Percentiles rank a stretch among this genome's conserved stretches.
Conservation (phyloP, 768 basidiomycete genomes). For the Phallus indusiatus region DNA sequence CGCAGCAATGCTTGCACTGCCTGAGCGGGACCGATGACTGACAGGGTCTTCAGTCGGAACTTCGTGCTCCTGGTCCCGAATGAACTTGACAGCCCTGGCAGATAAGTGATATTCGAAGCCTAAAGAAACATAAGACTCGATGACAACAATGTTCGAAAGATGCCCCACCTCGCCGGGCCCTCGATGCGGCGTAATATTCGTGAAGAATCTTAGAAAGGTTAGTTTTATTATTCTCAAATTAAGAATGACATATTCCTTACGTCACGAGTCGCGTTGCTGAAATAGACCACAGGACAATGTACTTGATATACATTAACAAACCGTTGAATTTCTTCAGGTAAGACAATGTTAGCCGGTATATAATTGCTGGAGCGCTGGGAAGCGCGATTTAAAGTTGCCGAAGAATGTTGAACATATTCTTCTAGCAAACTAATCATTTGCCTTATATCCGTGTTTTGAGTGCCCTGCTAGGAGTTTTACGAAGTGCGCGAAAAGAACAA, state of each 20-base stretch:
- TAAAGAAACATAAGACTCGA: conserved; percentile 58
- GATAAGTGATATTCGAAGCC: conserved; percentile 88
- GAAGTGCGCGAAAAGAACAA: background rate
- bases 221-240: conserved; percentile 10
- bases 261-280: conserved; percentile 71
- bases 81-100: conserved; percentile 75
- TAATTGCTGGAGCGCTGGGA: conserved; percentile 22
- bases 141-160: background rate
- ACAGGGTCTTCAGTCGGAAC: conserved; percentile 15
- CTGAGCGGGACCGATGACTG: conserved; percentile 26
- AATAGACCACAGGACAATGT: conserved; percentile 73
- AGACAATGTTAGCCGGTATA: conserved; percentile 58
- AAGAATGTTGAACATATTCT: conserved; percentile 44
- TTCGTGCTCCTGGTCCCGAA: conserved; percentile 66
- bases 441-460: conserved; percentile 1
- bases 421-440: conserved; percentile 39
- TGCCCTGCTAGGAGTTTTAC: background rate
- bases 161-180: conserved; percentile 8
- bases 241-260: conserved; percentile 32
- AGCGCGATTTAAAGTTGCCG: conserved; percentile 23
- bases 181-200: conserved; percentile 55
- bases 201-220: conserved; percentile 53
- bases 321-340: conserved; percentile 61
- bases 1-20: conserved; percentile 52
- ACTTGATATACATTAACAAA: conserved; percentile 91